Percentiles rank a stretch among this genome's conserved stretches.
These are phyloP conservation scores for Ophiosphaerella herpotricha DNA, from an alignment of 2,329 filamentous ascomycete genomes.

Conservation along the genomic window DNA sequence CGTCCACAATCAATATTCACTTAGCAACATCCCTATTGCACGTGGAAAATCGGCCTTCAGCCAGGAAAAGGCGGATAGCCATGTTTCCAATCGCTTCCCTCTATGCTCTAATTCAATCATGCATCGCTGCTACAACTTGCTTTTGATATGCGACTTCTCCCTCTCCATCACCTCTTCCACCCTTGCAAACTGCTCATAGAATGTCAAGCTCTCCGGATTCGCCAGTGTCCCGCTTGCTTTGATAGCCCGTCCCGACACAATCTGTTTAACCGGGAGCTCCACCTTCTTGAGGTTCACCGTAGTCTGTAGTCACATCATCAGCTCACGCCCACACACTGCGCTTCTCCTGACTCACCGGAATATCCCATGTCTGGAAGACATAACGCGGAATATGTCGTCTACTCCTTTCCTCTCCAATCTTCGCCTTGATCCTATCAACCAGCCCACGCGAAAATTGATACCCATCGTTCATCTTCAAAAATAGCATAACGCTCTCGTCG, in stretches of 20 bases:
- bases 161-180: slow-evolving; percentile 63
- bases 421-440: slow-evolving; percentile 63
- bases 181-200: slow-evolving; percentile 78
- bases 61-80: not conserved
- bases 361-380: slow-evolving; percentile 79
- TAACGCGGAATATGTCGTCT: slow-evolving; percentile 78
- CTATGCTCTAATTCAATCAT: not conserved
- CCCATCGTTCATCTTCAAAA: slow-evolving; percentile 65
- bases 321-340: no score
- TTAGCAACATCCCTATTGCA: no score
- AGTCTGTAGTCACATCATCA: slow-evolving; percentile 55
- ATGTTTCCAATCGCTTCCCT: not conserved
- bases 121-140: slow-evolving; percentile 24
- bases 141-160: slow-evolving; percentile 19
- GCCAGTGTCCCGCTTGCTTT: slow-evolving; percentile 76
- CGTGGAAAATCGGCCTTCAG: no score
- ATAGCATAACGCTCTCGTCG: slow-evolving; percentile 65
- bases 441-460: slow-evolving; percentile 46
- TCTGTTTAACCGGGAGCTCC: slow-evolving; percentile 82
- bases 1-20: no score
- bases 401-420: slow-evolving; percentile 69
- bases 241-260: slow-evolving; percentile 74
- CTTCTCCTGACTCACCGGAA: slow-evolving; percentile 64
- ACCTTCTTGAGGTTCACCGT: slow-evolving; percentile 88
- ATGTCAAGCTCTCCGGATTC: slow-evolving; percentile 76